Base-by-base conservation (phyloP, 805 yeast species). In the Lipomyces spencermartinsiae region DNA sequence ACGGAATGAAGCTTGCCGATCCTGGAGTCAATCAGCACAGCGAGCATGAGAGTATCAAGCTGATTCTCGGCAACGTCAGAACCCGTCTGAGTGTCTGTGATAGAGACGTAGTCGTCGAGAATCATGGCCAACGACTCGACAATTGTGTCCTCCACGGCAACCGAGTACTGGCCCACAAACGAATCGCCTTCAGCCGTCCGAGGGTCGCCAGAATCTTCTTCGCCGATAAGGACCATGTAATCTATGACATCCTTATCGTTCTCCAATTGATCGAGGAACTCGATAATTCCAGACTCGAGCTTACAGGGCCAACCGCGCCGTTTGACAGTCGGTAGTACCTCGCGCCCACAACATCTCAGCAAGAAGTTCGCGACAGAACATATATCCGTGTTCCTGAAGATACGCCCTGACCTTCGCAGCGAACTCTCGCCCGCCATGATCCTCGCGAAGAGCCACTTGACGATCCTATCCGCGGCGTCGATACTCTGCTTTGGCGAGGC, bases 361-460 rank as follows among this genome's bases (percentile, higher is more conserved):
- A 53, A 16, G 22, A 53, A 53, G 35, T 53, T 53, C 34, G 34
- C 56, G 22, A 53, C 56, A 12, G 34, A 25, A 16, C 31, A 25
- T 3, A 53, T 16, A 53, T 53, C 22, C 16, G 33, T 53, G 34
- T 31, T 53, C 56, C 56, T 22, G 29, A 57, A 31, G 19, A 35
- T 16, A 57, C 60, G 35, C 60, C n/a, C 60, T 10, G 16, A 10
- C 49, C 60, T 53, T 8, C 34, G 29, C 34, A n/a, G 22, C 22
- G 34, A 25, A 31, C 34, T 53, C 14, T 10, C 60, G 7, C 34
- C 35, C 9, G 55, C 31, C 19, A 12, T 33, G 14, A 57, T 19
- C 19, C 37, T 29, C n/a, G 19, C 16, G 33, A 57, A 29, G 60
- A 57, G n/a, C 60, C 60, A 57, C 49, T 25, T 57, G 16, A 57